A percentile compares a stretch with the other conserved stretches of the same genome.
phyloP scores from a whole-genome alignment of 129 eudicot genomes.

The Deinandra increscens region DNA sequence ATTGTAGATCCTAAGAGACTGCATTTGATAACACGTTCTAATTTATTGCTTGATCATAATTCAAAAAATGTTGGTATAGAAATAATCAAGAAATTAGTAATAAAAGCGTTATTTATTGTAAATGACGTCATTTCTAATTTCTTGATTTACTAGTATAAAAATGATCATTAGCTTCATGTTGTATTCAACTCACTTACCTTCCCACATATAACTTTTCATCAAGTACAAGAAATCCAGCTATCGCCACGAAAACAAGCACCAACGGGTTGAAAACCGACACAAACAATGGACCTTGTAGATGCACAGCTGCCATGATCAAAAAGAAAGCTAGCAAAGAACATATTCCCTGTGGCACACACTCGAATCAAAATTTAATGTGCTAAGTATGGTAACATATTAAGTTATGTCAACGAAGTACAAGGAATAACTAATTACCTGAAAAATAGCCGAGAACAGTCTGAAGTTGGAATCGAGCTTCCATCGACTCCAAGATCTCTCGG shows the following conservation, averaged over 20 bases:
- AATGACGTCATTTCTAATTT: no score
- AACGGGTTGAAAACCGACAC: constrained; percentile 59
- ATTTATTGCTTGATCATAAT: not conserved
- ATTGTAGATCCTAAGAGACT: constrained; percentile 53
- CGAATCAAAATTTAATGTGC: not conserved
- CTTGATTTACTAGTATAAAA: no score
- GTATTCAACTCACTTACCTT: constrained; percentile 41
- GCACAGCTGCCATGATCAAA: constrained; percentile 33
- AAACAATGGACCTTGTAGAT: constrained; percentile 54
- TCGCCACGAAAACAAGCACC: constrained; percentile 46
- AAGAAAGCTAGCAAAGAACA: constrained; percentile 34
- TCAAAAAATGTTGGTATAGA: no score
- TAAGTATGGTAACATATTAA: not conserved
- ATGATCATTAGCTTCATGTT: no score
- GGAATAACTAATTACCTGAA: constrained; percentile 32
- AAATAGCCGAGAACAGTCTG: constrained; percentile 19
- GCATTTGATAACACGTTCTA: constrained; percentile 6
- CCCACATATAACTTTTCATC: constrained; percentile 57
- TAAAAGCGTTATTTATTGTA: no score
- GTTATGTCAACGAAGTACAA: not conserved
- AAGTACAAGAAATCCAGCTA: constrained; percentile 46
- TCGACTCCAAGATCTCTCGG: constrained; percentile 43
- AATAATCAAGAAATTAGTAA: no score
- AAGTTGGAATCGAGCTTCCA: constrained; percentile 55
- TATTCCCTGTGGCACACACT: constrained; percentile 38